A percentile compares a stretch with the other conserved stretches of the same genome.
phyloP scores from a whole-genome alignment of 2,329 filamentous ascomycete species.

The Ceratocystis cacaofunesta region DNA sequence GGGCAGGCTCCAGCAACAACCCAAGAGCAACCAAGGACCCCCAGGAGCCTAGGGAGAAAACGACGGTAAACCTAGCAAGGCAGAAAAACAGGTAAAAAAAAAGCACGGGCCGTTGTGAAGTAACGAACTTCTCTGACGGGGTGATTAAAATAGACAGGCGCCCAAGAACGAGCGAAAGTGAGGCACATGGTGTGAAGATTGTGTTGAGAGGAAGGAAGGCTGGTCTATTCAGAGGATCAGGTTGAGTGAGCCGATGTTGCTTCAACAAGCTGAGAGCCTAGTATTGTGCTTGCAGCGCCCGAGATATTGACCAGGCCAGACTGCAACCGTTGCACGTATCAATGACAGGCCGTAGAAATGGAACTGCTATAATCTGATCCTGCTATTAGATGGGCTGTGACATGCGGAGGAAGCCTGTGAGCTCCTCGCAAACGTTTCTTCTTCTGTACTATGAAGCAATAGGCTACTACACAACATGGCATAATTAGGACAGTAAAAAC shows the following conservation, averaged over 20 bases:
- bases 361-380: neutral
- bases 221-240: neutral
- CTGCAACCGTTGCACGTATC: neutral
- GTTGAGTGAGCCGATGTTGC: neutral
- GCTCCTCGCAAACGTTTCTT: neutral
- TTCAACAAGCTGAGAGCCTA: neutral
- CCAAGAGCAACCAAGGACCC: neutral
- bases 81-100: neutral
- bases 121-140: neutral
- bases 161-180: neutral
- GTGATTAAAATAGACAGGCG: conserved; percentile 1
- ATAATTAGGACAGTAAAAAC: neutral
- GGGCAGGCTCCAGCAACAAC: neutral
- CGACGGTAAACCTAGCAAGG: neutral
- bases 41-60: neutral
- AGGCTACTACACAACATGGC: neutral
- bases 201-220: neutral
- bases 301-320: neutral
- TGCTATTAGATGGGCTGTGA: neutral
- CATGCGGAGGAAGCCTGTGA: neutral
- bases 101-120: neutral
- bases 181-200: neutral
- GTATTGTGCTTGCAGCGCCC: neutral
- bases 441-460: neutral
- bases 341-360: neutral